Conservation (phyloP, 768 basidiomycete species). For the Leccinum disarticulatum region DNA sequence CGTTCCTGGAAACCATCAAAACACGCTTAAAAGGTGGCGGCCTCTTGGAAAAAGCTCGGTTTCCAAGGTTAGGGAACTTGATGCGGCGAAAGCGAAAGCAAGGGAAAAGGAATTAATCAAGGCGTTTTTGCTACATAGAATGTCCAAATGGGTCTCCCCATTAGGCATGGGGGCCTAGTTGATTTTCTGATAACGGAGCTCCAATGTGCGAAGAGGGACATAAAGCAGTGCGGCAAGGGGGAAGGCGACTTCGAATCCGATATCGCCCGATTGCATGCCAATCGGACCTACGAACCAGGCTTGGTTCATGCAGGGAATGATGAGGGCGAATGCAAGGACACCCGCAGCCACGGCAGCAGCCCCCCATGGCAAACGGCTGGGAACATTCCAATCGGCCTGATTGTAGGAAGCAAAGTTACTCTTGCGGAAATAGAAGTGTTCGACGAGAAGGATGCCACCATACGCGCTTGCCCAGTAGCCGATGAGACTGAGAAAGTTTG, state of each 20-base stretch:
- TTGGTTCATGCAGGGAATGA: conserved; percentile 70
- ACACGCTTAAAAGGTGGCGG: conserved; percentile 5
- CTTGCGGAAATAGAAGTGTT: conserved; percentile 66
- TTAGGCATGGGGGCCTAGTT: conserved; percentile 9
- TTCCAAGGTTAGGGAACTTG: not conserved
- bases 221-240: conserved; percentile 48
- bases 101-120: conserved; percentile 6
- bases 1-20: conserved; percentile 25
- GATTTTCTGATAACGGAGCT: conserved; percentile 37
- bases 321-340: conserved; percentile 50
- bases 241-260: conserved; percentile 67
- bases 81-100: not conserved
- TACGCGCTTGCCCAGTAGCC: conserved; percentile 65
- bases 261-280: conserved; percentile 62
- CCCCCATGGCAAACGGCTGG: conserved; percentile 57
- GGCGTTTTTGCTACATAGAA: conserved; percentile 10
- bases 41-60: not conserved
- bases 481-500: conserved; percentile 67
- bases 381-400: conserved; percentile 49
- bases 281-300: conserved; percentile 72
- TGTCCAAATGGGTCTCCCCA: not conserved
- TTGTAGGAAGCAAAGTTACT: conserved; percentile 51
- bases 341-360: conserved; percentile 57
- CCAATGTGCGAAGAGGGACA: conserved; percentile 52
- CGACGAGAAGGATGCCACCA: conserved; percentile 55